Evolutionary conservation across 148 eudicot genomes (phyloP), one percentile per base, ranked within the genome.

Genomic region (Linanthus parryae): DNA sequence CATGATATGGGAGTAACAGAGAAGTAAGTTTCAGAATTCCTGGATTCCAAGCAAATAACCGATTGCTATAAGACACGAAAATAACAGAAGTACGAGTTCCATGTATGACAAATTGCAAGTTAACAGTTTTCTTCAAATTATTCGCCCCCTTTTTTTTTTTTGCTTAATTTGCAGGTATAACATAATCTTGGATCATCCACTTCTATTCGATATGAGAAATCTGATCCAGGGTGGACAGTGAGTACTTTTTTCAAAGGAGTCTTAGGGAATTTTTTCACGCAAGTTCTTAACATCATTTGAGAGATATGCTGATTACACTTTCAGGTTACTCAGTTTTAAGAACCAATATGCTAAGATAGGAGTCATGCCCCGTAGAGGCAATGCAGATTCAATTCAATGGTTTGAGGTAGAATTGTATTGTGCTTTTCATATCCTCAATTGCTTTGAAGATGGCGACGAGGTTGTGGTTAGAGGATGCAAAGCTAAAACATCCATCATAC

Each of bases 1-100:
- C 80, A 75, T 59, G 80, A 75, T 39, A 54, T 70, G 18, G 75
- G 80, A 1, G 48, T 75, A 40, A 66, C 80, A 14, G 22, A 42
- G 27, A 75, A 69, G 80, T 70, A 43, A 22, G 6, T n/a, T n/a
- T n/a, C n/a, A n/a, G n/a, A n/a, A n/a, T n/a, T n/a, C n/a, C n/a
- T n/a, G n/a, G n/a, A n/a, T n/a, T n/a, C n/a, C n/a, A n/a, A n/a
- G n/a, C n/a, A n/a, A n/a, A n/a, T n/a, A n/a, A n/a, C n/a, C n/a
- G n/a, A n/a, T n/a, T n/a, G n/a, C n/a, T n/a, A n/a, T n/a, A n/a
- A n/a, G n/a, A n/a, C n/a, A n/a, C n/a, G n/a, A n/a, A n/a, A n/a
- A n/a, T n/a, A n/a, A n/a, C n/a, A n/a, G n/a, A n/a, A n/a, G n/a
- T n/a, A n/a, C n/a, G n/a, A n/a, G n/a, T n/a, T n/a, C n/a, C n/a